A percentile compares a stretch with the other conserved stretches of the same genome.
These are phyloP conservation scores for Helotiales sp. DNA, from an alignment of 2,329 filamentous ascomycete species.

Conservation along the genomic window DNA sequence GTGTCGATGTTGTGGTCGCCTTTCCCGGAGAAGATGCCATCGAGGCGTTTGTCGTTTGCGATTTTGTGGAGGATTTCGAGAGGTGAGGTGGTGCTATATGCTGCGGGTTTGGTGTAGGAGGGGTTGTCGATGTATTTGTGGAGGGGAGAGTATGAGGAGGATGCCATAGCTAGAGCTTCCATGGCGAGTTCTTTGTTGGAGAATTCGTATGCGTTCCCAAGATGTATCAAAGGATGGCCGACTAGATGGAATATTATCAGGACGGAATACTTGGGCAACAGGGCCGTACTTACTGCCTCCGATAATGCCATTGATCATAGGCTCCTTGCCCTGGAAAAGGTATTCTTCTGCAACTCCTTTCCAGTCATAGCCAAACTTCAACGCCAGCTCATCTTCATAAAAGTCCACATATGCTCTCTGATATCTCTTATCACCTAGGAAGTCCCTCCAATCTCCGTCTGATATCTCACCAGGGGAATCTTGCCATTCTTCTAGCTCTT, in stretches of 20 bases:
- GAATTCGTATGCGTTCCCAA: conserved; percentile 92
- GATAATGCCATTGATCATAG: conserved; percentile 78
- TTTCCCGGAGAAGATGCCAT: conserved; percentile 60
- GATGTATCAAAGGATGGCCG: conserved; percentile 88
- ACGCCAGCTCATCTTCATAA: conserved; percentile 87
- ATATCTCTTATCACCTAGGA: conserved; percentile 74
- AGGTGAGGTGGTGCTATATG: conserved; percentile 61
- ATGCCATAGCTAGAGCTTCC: conserved; percentile 75
- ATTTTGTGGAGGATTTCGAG: conserved; percentile 72
- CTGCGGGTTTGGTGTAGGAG: conserved; percentile 65
- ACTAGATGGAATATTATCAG: conserved; percentile 49
- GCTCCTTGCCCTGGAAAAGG: conserved; percentile 71
- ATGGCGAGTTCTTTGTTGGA: conserved; percentile 83
- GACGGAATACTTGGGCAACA: background rate
- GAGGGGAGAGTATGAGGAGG: conserved; percentile 57
- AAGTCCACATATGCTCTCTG: conserved; percentile 93
- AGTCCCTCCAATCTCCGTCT: conserved; percentile 83
- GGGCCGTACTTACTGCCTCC: conserved; percentile 64
- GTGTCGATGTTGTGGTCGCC: conserved; percentile 63
- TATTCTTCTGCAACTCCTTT: conserved; percentile 74
- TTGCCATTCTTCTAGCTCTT: conserved; percentile 74
- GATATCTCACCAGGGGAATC: conserved; percentile 84
- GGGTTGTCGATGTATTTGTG: conserved; percentile 72
- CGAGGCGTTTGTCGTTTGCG: conserved; percentile 66
- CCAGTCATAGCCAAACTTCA: conserved; percentile 76